Evolutionary conservation across 2,329 filamentous ascomycete genomes (phyloP).

Genomic region (Aphanoascus verrucosus): DNA sequence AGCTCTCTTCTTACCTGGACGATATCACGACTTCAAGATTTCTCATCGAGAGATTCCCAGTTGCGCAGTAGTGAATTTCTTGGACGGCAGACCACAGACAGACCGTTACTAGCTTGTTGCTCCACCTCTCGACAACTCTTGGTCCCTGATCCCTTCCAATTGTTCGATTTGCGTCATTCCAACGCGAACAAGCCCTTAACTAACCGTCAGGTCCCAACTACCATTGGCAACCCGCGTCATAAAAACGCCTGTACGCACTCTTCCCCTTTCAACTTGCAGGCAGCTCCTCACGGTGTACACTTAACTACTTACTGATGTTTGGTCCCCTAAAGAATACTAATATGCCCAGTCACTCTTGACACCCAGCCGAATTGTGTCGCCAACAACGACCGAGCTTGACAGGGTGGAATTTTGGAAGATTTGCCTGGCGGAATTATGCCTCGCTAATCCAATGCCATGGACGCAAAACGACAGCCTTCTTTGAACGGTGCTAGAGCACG

Average conservation of each 20-base stretch:
- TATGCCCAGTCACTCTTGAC: background rate
- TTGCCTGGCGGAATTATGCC: background rate
- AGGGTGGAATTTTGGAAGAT: background rate
- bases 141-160: background rate
- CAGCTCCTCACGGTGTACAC: background rate
- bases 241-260: too few species aligned
- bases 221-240: too few species aligned
- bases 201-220: too few species aligned
- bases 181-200: background rate
- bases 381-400: background rate
- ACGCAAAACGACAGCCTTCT: conserved; percentile 12
- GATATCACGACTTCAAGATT: too few species aligned
- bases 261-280: background rate
- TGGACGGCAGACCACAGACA: too few species aligned
- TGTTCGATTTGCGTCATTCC: background rate
- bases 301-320: background rate
- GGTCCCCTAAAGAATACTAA: background rate
- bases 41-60: background rate
- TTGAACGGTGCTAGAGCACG: conserved; percentile 31
- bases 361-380: background rate
- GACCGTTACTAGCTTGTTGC: background rate
- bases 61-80: background rate
- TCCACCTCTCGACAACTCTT: background rate
- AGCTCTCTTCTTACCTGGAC: too few species aligned
- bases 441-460: background rate